Conservation (phyloP, 2,329 filamentous ascomycete genomes). For the Meredithiella fracta region DNA sequence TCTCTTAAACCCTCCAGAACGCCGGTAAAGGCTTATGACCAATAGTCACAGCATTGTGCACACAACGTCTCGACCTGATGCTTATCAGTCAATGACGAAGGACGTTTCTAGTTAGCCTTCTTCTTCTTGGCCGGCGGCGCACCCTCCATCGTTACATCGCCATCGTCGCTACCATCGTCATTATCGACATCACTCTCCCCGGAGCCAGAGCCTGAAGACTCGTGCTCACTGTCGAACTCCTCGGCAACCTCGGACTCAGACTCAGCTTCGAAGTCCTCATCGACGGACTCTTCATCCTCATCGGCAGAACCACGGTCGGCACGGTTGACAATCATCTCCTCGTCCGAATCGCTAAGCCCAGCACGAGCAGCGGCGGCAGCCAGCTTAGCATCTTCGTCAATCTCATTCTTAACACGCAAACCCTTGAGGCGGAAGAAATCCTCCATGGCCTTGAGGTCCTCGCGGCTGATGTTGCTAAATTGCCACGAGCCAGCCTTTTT, state of each 20-base stretch:
- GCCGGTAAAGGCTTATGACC: too few species aligned
- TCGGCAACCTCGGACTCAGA: conserved; percentile 92
- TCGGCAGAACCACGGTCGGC: conserved; percentile 78
- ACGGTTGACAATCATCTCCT: conserved; percentile 43
- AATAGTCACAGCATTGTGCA: too few species aligned
- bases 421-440: conserved; percentile 94
- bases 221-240: conserved; percentile 83
- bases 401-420: conserved; percentile 94
- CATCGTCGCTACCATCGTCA: conserved; percentile 28
- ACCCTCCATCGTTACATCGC: conserved; percentile 23
- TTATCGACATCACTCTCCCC: conserved; percentile 34
- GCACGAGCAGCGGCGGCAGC: conserved; percentile 71
- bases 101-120: conserved; percentile 18
- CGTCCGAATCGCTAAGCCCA: conserved; percentile 68
- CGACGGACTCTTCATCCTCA: conserved; percentile 86
- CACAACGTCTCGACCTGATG: conserved; percentile 13
- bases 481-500: conserved; percentile 78
- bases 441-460: conserved; percentile 93
- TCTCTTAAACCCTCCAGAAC: too few species aligned
- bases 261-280: conserved; percentile 89
- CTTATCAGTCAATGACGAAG: background rate
- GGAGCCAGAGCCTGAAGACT: conserved; percentile 58
- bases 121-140: conserved; percentile 35
- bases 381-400: conserved; percentile 75
- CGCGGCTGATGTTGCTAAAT: conserved; percentile 98